These are phyloP conservation scores for Komagataella phaffii DNA, from an alignment of 805 yeast genomes.

Conservation along the genomic window DNA sequence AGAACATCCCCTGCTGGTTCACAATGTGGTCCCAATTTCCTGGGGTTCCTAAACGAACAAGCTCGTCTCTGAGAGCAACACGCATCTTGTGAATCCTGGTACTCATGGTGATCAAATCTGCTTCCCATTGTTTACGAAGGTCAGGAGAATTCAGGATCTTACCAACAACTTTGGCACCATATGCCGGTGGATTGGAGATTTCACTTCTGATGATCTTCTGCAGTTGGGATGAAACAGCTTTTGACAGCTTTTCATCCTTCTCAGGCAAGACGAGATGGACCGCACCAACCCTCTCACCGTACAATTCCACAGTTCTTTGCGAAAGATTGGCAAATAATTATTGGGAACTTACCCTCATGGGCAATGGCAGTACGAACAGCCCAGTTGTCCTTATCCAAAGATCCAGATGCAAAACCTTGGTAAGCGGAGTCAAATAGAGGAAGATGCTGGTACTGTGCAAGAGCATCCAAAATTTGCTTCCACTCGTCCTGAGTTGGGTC, in stretches of 20 bases:
- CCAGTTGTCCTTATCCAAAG: constrained; percentile 70
- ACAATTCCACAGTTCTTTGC: constrained; percentile 95
- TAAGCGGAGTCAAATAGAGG: constrained; percentile 90
- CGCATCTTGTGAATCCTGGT: constrained; percentile 76
- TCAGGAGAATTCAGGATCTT: constrained; percentile 54
- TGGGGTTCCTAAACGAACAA: constrained; percentile 60
- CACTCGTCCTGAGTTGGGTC: constrained; percentile 84
- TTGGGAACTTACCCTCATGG: constrained; percentile 28
- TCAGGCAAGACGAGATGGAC: constrained; percentile 58
- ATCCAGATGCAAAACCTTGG: constrained; percentile 94
- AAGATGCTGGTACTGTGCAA: constrained; percentile 51
- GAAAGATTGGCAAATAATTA: constrained; percentile 83
- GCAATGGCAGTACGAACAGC: constrained; percentile 59
- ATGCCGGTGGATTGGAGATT: constrained; percentile 88
- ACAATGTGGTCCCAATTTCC: constrained; percentile 90
- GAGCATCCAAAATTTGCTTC: constrained; percentile 50
- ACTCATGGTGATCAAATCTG: constrained; percentile 79
- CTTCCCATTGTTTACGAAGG: constrained; percentile 67
- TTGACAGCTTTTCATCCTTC: constrained; percentile 25
- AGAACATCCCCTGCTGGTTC: constrained; percentile 91
- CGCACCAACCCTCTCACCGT: constrained; percentile 96
- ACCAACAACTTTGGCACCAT: constrained; percentile 87
- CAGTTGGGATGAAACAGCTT: constrained; percentile 64
- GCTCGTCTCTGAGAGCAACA: constrained; percentile 41
- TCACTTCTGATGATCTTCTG: constrained; percentile 68